Evolutionary conservation across 2,329 filamentous ascomycete species (phyloP), one percentile per base, ranked within the genome.

Genomic region (Teratosphaeria zuluensis): DNA sequence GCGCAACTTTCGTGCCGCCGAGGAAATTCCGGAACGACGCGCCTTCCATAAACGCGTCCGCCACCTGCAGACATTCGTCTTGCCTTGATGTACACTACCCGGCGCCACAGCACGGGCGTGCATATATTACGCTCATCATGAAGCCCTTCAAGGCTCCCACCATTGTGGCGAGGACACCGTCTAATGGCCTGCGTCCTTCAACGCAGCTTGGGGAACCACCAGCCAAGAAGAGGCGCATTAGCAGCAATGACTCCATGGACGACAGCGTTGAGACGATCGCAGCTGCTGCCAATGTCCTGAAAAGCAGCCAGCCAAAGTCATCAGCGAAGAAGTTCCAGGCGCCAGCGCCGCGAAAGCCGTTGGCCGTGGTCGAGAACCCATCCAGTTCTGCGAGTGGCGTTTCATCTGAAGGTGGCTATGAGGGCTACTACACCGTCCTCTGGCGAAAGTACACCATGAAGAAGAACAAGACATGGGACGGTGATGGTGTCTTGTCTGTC

Each of bases 391-490:
- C 58, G 24, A 58, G 61, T 54, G 38, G 57, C 48, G 16, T 12
- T 12, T 38, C 19, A 7, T 48, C 46, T 57, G 61, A 66, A 7
- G 54, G 59, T n/a, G 66, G 66, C 11, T 57, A 63, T 5, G 68
- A 75, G 48, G 72, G 65, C 53, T 78, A 77, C 61, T 79, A 76
- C 57, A 74, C 69, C 0, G 77, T 79, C 0, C 61, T 79, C 16
- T 79, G 77, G 86, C 82, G 87, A 21, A 88, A 87, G 70, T 82
- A 80, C 56, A 88, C 85, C 0, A 81, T 76, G 5, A 89, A 88
- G 71, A 90, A 89, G 73, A 83, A 89, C 71, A 89, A 89, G 70
- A 89, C 85, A 4, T 90, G 87, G 86, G 86, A 89, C 66, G 86
- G 86, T 2, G 87, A 90, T 71, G 87, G 85, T 1, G 77, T 88